Conservation (phyloP, 805 yeast genomes). For the Kuraishia ogatae region DNA sequence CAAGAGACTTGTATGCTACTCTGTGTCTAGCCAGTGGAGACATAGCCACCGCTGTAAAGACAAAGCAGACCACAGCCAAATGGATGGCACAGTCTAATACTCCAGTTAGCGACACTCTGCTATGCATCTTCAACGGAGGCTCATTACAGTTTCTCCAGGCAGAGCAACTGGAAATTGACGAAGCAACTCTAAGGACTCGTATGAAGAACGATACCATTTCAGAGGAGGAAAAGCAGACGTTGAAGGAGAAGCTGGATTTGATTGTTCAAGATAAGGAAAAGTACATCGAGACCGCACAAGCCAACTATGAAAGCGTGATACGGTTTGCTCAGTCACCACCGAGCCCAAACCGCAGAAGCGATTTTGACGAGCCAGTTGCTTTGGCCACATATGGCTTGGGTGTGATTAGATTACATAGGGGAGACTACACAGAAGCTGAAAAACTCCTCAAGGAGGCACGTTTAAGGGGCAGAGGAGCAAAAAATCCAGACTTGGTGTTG, state of each 20-base stretch:
- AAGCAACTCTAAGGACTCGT: slow-evolving; percentile 21
- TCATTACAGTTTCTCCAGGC: slow-evolving; percentile 61
- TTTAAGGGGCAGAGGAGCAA: slow-evolving; percentile 58
- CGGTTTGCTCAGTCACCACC: not conserved
- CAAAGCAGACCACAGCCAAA: slow-evolving; percentile 55
- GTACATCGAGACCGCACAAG: slow-evolving; percentile 24
- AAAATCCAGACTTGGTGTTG: slow-evolving; percentile 49
- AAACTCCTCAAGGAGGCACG: slow-evolving; percentile 60
- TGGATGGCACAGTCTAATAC: slow-evolving; percentile 71
- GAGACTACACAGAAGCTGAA: slow-evolving; percentile 49
- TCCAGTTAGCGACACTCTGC: slow-evolving; percentile 52
- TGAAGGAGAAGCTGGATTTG: not conserved
- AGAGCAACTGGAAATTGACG: slow-evolving; percentile 48
- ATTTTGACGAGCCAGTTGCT: slow-evolving; percentile 50
- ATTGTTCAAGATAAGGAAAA: slow-evolving; percentile 22
- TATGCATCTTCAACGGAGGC: slow-evolving; percentile 64
- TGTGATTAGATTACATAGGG: slow-evolving; percentile 58
- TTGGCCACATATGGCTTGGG: slow-evolving; percentile 83
- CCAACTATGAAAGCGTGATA: slow-evolving; percentile 24
- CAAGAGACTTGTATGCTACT: slow-evolving; percentile 70
- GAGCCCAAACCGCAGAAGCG: not conserved
- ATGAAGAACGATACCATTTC: slow-evolving; percentile 15
- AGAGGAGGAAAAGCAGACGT: not conserved
- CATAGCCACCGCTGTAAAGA: slow-evolving; percentile 46
- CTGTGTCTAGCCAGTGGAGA: slow-evolving; percentile 60